These are phyloP conservation scores for Leccinum pseudoinsigne DNA, from an alignment of 1,284 basidiomycete species.

Conservation along the genomic window DNA sequence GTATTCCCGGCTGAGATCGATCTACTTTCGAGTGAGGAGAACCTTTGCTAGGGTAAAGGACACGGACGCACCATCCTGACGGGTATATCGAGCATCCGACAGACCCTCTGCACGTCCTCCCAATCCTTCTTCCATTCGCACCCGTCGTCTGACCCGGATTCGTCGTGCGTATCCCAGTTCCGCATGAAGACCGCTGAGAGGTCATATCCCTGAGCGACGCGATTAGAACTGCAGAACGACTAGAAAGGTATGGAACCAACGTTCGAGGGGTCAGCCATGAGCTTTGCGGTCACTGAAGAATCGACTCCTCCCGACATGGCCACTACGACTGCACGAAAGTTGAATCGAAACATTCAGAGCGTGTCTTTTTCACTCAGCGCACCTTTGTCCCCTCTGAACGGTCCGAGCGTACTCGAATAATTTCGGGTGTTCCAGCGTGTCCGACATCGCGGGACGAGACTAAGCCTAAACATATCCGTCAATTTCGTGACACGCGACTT, in stretches of 20 bases:
- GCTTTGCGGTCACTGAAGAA: conserved; percentile 80
- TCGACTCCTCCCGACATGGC: conserved; percentile 98
- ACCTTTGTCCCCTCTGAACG: conserved; percentile 33
- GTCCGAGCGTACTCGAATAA: conserved; percentile 15
- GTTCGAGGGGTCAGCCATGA: conserved; percentile 59
- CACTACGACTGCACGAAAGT: conserved; percentile 63
- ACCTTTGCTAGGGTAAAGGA: conserved; percentile 5
- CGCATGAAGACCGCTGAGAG: conserved; percentile 93
- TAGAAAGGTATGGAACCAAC: conserved; percentile 36
- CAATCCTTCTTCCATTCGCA: conserved; percentile 98
- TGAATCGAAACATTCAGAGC: background rate
- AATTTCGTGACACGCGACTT: conserved; percentile 6
- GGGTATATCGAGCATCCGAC: conserved; percentile 64
- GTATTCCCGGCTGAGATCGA: conserved; percentile 85
- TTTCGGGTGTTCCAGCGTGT: conserved; percentile 8
- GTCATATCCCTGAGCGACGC: conserved; percentile 63
- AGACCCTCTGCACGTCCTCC: conserved; percentile 86
- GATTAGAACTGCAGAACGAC: background rate
- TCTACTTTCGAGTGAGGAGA: conserved; percentile 38
- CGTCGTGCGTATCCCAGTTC: conserved; percentile 87
- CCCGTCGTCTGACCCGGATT: conserved; percentile 69
- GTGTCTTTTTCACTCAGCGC: background rate
- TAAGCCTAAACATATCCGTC: conserved; percentile 20
- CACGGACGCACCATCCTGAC: conserved; percentile 59
- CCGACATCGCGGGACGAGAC: conserved; percentile 17